phyloP scores from a whole-genome alignment of 1,284 basidiomycete genomes.

The Tilletia walkeri region DNA sequence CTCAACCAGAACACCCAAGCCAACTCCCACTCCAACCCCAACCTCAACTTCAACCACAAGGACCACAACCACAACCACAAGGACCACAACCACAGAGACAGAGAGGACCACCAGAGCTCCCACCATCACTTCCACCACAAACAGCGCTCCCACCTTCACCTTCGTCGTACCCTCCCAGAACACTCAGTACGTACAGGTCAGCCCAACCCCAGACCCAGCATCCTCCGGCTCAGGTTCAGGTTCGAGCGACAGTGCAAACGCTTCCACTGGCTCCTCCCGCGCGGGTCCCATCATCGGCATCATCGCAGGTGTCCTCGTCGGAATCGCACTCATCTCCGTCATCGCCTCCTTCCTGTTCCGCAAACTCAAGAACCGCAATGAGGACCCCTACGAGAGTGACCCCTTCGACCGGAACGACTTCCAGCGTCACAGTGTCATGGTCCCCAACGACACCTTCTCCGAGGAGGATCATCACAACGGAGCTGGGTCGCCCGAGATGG shows the following conservation, averaged over 20 bases:
- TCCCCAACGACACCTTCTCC: constrained; percentile 49
- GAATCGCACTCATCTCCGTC: constrained; percentile 53
- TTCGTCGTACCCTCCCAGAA: neutral
- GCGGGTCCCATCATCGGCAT: constrained; percentile 56
- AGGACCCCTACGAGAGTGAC: constrained; percentile 53
- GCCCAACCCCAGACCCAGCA: constrained; percentile 17
- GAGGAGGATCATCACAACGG: constrained; percentile 40
- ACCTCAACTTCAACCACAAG: constrained; percentile 24
- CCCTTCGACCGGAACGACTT: constrained; percentile 55
- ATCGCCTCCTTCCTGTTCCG: constrained; percentile 53
- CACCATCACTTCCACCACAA: constrained; percentile 23
- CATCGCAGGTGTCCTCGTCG: constrained; percentile 54
- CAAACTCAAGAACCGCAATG: constrained; percentile 38
- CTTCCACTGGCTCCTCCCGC: constrained; percentile 24
- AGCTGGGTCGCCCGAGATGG: constrained; percentile 34
- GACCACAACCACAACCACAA: constrained; percentile 24
- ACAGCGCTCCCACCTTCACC: constrained; percentile 27
- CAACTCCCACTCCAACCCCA: constrained; percentile 11
- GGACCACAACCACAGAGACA: neutral
- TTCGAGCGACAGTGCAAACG: constrained; percentile 27
- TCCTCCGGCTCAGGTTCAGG: constrained; percentile 24
- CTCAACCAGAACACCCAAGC: constrained; percentile 5
- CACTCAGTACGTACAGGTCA: constrained; percentile 23
- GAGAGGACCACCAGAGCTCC: constrained; percentile 18
- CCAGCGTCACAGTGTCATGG: constrained; percentile 51